Base-by-base conservation (phyloP, 2,329 filamentous ascomycete genomes). In the Pyrenophora teres region DNA sequence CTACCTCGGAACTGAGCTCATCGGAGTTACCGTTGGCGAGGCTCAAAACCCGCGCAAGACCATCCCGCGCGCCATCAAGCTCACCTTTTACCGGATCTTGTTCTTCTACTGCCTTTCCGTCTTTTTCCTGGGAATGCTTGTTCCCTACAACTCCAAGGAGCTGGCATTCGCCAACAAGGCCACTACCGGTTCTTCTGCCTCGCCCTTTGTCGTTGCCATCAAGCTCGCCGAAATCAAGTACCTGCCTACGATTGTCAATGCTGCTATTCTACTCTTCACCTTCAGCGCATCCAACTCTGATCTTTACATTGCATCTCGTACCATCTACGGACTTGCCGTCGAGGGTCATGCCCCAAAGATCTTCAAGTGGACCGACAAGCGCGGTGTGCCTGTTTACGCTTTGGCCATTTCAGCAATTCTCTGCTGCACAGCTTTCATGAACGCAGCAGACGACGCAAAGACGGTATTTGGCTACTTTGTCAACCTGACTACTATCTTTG, bases 21-120 rank as follows among this genome's bases (percentile, higher is more conserved):
- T 91, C 43, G 88, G 88, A 75, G 87, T 92, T 12, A 92, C 88
- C 0, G 87, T 90, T 30, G 88, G 87, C 46, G 88, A 92, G 74
- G 88, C 88, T 0, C 87, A 91, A 75, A 92, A 92, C 75, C 89
- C 89, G 0, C 85, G 88, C 68, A 84, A 83, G 71, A 89, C 86
- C 13, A 86, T 93, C 55, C 89, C 89, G 6, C 84, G 86, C 53
- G 89, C 88, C 46, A 92, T 92, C 78, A 88, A 86, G 70, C 80
- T 91, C 42, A 92, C 88, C 60, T 92, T 92, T 74, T 92, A 84
- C 78, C 89, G 89, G 51, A 92, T 93, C 70, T 75, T 90, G 60
- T 78, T 92, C 77, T 93, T 93, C 79, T 93, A 93, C 78, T 81
- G 86, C 64, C 73, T 90, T 52, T 86, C 83, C 18, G 87, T 92